These are phyloP conservation scores for Neopestalotiopsis rosae DNA, from an alignment of 2,329 filamentous ascomycete species.

Conservation along the genomic window DNA sequence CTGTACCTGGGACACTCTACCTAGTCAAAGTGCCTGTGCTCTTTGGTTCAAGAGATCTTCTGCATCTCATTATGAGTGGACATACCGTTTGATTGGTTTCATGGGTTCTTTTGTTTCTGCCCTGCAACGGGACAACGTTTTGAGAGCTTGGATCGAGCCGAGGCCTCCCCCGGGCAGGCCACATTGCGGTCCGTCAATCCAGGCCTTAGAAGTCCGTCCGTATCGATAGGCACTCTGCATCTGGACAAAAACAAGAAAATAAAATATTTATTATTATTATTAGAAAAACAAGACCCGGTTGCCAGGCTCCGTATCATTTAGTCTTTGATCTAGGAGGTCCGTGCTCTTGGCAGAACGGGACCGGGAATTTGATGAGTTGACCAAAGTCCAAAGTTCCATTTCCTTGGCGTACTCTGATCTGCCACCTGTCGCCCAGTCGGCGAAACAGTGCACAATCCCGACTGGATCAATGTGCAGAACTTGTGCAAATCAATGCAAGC, in stretches of 20 bases:
- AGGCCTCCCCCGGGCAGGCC: neutral
- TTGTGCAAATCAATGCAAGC: neutral
- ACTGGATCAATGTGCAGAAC: neutral
- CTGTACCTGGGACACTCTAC: neutral
- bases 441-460: neutral
- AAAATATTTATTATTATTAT: neutral
- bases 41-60: neutral
- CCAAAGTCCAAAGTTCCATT: neutral
- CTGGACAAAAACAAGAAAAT: neutral
- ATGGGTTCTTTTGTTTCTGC: neutral
- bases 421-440: neutral
- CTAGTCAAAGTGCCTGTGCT: neutral
- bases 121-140: neutral
- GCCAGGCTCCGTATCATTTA: constrained; percentile 1
- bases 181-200: neutral
- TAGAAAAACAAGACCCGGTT: constrained; percentile 1
- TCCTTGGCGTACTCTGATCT: neutral
- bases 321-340: neutral
- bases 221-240: neutral
- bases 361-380: neutral
- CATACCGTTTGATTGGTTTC: neutral
- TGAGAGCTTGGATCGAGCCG: constrained; percentile 2
- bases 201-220: neutral
- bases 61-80: neutral
- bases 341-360: neutral